Base-by-base conservation (phyloP, 1,284 basidiomycete species). In the Puccinia sorghi region DNA sequence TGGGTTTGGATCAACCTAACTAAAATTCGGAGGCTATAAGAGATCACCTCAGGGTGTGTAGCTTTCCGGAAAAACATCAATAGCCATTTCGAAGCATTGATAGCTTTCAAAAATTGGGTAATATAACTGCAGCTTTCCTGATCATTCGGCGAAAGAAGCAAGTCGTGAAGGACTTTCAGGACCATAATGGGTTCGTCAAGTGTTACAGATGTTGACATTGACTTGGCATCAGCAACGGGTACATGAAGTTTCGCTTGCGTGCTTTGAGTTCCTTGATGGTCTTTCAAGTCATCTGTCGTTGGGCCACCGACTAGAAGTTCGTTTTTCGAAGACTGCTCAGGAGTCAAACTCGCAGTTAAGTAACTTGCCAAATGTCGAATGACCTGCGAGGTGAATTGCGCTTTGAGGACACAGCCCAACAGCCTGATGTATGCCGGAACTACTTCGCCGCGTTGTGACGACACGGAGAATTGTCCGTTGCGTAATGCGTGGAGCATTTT, bases 281-380 rank as follows among this genome's bases (percentile, higher is more conserved):
- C 6, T 46, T 61, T 48, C 4, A 12, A 37, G n/a, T 46, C 39
- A 3, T 32, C 17, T 17, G 32, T 17, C n/a, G 4, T 73, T 59
- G 43, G 27, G 66, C 54, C 67, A 25, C 43, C 52, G 50, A 78
- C 25, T 63, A 13, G 64, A 48, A 59, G 27, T 3, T 52, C 41
- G 27, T 63, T 20, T 39, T 41, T 56, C 9, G 43, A 48, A 41
- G 61, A 50, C 41, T 52, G 41, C 8, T 69, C 39, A 6, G 89
- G 89, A 81, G 91, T 90, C n/a, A 94, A 85, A 82, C 92, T 91
- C 0, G 92, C 91, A 17, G 93, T 92, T 12, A 96, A 85, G 83
- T 92, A 97, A 0, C 93, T 91, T 4, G 94, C 89, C 0, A 94
- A 85, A 0, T 93, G 92, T 82, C 94, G 94, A 82, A 96, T 91